Conservation (phyloP, 495 filamentous ascomycete species). For the Aspergillus steynii region DNA sequence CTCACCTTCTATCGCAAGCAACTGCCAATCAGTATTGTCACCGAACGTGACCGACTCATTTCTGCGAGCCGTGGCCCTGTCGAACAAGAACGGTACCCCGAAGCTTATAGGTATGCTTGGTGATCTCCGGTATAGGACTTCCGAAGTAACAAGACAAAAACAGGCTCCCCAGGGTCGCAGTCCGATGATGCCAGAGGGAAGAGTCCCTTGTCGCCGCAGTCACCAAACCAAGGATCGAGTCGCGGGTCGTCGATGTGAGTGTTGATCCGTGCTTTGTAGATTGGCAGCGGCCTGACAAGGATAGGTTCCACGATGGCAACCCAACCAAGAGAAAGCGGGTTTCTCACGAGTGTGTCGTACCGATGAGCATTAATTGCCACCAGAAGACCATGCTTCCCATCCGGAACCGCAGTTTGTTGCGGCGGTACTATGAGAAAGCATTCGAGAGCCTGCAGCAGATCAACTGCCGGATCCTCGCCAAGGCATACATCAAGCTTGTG, state of each 20-base stretch:
- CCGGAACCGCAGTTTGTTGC: slow-evolving; percentile 51
- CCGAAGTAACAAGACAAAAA: neutral
- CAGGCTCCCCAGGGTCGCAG: slow-evolving; percentile 7
- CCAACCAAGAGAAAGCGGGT: slow-evolving; percentile 25
- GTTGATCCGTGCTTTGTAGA: neutral
- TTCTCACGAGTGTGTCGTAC: slow-evolving; percentile 29
- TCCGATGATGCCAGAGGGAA: slow-evolving; percentile 12
- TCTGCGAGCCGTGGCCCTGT: slow-evolving; percentile 36
- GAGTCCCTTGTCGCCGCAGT: slow-evolving; percentile 21
- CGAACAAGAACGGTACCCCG: slow-evolving; percentile 18
- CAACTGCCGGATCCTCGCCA: slow-evolving; percentile 65
- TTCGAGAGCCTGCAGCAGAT: slow-evolving; percentile 72
- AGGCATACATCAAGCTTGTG: slow-evolving; percentile 77
- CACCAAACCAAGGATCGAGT: slow-evolving; percentile 8
- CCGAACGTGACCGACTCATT: slow-evolving; percentile 38
- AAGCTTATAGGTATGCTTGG: slow-evolving; percentile 18
- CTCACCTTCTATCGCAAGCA: slow-evolving; percentile 35
- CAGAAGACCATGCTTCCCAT: slow-evolving; percentile 48
- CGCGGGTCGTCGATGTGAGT: slow-evolving; percentile 18
- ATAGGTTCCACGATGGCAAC: slow-evolving; percentile 8
- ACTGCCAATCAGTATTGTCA: slow-evolving; percentile 35
- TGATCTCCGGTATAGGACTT: neutral
- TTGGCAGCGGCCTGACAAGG: neutral
- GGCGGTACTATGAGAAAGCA: slow-evolving; percentile 60
- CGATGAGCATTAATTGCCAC: slow-evolving; percentile 29